Conservation (phyloP, 768 basidiomycete species). For the Boletus rufocinnamomeus region DNA sequence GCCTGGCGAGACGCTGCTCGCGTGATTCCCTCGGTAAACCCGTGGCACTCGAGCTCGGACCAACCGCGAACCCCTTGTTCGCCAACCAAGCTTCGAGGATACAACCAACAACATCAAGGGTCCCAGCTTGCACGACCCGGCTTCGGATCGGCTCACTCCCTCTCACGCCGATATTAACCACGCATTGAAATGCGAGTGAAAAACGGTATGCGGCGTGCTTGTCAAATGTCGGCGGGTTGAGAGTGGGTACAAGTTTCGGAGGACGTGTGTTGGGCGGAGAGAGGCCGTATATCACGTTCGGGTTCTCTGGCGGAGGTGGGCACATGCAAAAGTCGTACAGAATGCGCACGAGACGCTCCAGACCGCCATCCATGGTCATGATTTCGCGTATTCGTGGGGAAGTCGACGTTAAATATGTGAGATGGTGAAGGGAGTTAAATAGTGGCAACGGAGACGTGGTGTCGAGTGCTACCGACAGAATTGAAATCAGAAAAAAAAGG, state of each 20-base stretch:
- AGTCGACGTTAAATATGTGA: conserved; percentile 95
- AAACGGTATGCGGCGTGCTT: conserved; percentile 88
- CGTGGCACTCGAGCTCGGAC: conserved; percentile 75
- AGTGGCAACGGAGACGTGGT: conserved; percentile 64
- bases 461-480: conserved; percentile 43
- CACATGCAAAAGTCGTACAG: conserved; percentile 85
- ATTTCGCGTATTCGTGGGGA: conserved; percentile 98
- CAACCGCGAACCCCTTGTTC: conserved; percentile 83
- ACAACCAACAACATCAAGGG: conserved; percentile 89
- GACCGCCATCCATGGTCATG: conserved; percentile 96
- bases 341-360: conserved; percentile 93
- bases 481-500: conserved; percentile 13
- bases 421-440: conserved; percentile 94
- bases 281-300: conserved; percentile 75
- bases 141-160: conserved; percentile 91
- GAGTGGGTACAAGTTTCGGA: conserved; percentile 55
- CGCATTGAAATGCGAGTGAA: conserved; percentile 92
- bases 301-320: conserved; percentile 81
- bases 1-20: conserved; percentile 67
- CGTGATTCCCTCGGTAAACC: conserved; percentile 73
- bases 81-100: conserved; percentile 93
- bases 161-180: conserved; percentile 95
- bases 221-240: conserved; percentile 72
- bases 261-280: conserved; percentile 62
- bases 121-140: conserved; percentile 92